Evolutionary conservation across 129 eudicot species (phyloP).

Genomic region (Arctium lappa): DNA sequence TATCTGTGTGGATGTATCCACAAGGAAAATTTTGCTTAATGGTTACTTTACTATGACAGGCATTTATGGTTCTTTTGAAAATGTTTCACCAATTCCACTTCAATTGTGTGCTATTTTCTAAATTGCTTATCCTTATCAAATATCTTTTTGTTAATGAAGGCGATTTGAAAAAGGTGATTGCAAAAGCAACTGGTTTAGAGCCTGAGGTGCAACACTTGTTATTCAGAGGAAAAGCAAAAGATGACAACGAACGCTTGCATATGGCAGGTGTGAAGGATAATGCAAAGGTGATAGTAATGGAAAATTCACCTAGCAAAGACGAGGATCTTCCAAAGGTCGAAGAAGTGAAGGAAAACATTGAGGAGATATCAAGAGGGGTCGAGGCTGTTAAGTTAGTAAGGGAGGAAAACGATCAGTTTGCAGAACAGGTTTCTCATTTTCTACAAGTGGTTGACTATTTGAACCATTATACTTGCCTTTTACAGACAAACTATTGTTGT

Average conservation of each 20-base stretch:
- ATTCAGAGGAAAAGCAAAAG: constrained; percentile 78
- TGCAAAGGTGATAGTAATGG: constrained; percentile 60
- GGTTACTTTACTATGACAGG: background rate
- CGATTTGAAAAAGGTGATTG: constrained; percentile 64
- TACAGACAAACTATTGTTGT: background rate
- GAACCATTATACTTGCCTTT: background rate
- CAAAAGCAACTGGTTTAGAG: constrained; percentile 55
- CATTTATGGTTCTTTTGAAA: background rate
- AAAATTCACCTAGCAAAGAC: constrained; percentile 25
- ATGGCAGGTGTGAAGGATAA: constrained; percentile 70
- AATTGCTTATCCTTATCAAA: constrained; percentile 2
- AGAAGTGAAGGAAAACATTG: constrained; percentile 35
- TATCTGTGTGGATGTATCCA: background rate
- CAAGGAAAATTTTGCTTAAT: background rate
- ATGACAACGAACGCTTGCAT: constrained; percentile 47
- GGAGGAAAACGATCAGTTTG: constrained; percentile 58
- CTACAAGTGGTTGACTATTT: background rate
- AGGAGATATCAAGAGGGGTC: constrained; percentile 43
- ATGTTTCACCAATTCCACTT: background rate
- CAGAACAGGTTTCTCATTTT: constrained; percentile 57
- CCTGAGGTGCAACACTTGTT: constrained; percentile 57
- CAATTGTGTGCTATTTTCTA: background rate
- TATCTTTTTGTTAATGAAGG: constrained; percentile 39
- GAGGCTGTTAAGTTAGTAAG: constrained; percentile 68
- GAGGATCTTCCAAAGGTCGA: constrained; percentile 44